Evolutionary conservation across 2,329 filamentous ascomycete species (phyloP).

Genomic region (Claviceps sp.): DNA sequence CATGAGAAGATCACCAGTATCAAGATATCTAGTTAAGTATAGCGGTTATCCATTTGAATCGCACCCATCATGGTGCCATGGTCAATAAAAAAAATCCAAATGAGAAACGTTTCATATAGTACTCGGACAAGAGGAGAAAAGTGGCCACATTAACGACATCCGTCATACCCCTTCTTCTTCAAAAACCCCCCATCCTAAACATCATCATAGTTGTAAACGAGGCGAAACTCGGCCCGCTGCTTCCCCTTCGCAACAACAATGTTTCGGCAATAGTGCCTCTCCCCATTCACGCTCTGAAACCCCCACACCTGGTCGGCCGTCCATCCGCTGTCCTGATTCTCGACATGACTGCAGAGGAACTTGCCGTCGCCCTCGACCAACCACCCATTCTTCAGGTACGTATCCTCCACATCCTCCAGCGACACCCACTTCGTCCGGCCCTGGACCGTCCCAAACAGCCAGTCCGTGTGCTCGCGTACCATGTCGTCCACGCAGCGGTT

Average conservation of each 20-base stretch:
- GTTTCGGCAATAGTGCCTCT: conserved; percentile 39
- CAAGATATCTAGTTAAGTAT: too few species aligned
- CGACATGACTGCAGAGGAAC: conserved; percentile 51
- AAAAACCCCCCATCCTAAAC: not conserved
- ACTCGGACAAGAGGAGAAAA: too few species aligned
- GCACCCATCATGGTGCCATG: too few species aligned
- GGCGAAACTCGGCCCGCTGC: conserved; percentile 34
- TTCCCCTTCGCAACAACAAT: conserved; percentile 37
- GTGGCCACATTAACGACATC: too few species aligned
- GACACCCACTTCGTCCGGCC: conserved; percentile 43
- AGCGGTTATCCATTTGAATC: too few species aligned
- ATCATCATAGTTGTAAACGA: conserved; percentile 41
- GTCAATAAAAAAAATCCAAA: too few species aligned
- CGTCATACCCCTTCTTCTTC: too few species aligned
- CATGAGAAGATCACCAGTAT: too few species aligned
- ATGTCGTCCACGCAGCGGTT: conserved; percentile 37
- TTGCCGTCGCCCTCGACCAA: conserved; percentile 44
- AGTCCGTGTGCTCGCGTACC: conserved; percentile 55
- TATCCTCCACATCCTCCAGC: conserved; percentile 37
- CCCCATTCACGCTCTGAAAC: conserved; percentile 39
- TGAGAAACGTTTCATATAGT: too few species aligned
- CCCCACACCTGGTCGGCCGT: conserved; percentile 46
- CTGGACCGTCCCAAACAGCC: conserved; percentile 61
- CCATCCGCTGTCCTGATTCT: conserved; percentile 40
- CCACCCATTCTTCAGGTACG: conserved; percentile 45